These are phyloP conservation scores for Leccinum solheimii DNA, from an alignment of 1,284 basidiomycete species.

Conservation along the genomic window DNA sequence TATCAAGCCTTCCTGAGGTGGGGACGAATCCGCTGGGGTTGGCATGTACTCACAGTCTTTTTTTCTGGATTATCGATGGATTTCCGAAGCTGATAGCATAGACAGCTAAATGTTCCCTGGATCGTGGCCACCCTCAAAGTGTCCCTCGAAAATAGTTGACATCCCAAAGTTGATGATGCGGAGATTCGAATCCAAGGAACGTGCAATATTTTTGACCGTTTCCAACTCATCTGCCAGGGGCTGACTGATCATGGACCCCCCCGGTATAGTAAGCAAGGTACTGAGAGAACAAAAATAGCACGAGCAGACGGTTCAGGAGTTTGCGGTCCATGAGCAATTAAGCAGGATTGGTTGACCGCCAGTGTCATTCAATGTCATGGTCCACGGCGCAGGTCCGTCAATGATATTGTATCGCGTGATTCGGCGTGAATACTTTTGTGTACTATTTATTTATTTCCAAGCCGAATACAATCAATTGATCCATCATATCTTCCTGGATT, in stretches of 20 bases:
- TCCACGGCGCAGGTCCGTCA: not conserved
- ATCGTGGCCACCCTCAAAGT: not conserved
- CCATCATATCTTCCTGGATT: not conserved
- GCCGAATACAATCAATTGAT: not conserved
- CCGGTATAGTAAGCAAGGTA: not conserved
- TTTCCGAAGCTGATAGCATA: not conserved
- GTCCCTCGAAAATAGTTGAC: not conserved
- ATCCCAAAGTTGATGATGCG: not conserved
- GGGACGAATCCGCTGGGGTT: not conserved
- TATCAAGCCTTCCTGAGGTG: not conserved
- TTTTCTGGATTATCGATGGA: not conserved
- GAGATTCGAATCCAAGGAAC: not conserved
- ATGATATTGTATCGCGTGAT: not conserved
- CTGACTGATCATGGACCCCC: not conserved
- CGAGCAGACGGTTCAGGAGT: not conserved
- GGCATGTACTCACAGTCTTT: not conserved
- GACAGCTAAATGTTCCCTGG: not conserved
- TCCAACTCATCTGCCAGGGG: not conserved
- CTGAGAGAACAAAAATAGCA: not conserved
- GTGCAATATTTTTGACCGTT: not conserved
- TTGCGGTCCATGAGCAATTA: not conserved
- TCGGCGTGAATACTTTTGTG: not conserved
- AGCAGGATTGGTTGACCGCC: not conserved
- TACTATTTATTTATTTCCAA: not conserved
- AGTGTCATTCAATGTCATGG: not conserved